These are phyloP conservation scores for Penicillium fimorum DNA, from an alignment of 495 filamentous ascomycete species.

Conservation along the genomic window DNA sequence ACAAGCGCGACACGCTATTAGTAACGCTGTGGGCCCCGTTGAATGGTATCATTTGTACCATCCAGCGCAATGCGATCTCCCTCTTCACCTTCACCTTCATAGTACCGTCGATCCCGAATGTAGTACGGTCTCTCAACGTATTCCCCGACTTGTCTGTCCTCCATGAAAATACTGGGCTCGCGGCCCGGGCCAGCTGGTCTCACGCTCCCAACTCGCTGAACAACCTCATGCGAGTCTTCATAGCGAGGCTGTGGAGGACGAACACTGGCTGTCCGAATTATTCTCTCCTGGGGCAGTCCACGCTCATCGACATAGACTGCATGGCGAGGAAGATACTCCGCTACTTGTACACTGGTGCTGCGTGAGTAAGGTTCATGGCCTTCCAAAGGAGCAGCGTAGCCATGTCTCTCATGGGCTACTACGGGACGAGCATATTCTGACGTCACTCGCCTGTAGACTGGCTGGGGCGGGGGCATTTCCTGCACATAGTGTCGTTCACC, in stretches of 20 bases:
- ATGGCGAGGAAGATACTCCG: constrained; percentile 42
- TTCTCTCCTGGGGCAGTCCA: constrained; percentile 50
- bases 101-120: constrained; percentile 41
- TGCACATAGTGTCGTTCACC: constrained; percentile 46
- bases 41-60: constrained; percentile 29
- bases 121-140: constrained; percentile 47
- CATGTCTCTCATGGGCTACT: constrained; percentile 30
- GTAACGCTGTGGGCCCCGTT: constrained; percentile 33
- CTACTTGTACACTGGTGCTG: constrained; percentile 41
- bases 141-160: constrained; percentile 39
- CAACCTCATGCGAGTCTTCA: constrained; percentile 48
- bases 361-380: constrained; percentile 38
- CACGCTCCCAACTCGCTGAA: constrained; percentile 51
- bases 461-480: constrained; percentile 44
- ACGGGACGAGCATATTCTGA: constrained; percentile 41
- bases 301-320: constrained; percentile 43
- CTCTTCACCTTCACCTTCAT: constrained; percentile 37
- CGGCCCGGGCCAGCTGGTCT: constrained; percentile 41
- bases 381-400: constrained; percentile 33
- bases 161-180: constrained; percentile 42
- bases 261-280: constrained; percentile 57
- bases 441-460: constrained; percentile 40
- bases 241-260: constrained; percentile 56
- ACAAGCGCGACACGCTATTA: constrained; percentile 16
- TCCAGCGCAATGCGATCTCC: constrained; percentile 33